A percentile compares a stretch with the other conserved stretches of the same genome.
These are phyloP conservation scores for Pleurotus salmoneostramineus DNA, from an alignment of 768 basidiomycete genomes.

Conservation along the genomic window DNA sequence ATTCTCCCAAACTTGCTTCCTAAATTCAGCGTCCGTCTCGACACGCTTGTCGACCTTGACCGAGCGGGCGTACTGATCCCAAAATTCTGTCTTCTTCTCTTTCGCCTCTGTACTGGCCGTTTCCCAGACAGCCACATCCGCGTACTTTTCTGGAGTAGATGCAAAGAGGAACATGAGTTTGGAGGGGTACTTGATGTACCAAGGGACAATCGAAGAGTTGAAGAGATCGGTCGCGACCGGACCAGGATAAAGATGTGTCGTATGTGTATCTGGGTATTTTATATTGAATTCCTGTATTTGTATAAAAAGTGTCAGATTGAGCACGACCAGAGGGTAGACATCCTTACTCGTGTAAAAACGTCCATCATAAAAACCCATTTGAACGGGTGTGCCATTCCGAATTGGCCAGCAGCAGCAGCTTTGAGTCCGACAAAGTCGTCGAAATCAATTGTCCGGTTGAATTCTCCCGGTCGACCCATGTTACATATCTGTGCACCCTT, in stretches of 20 bases:
- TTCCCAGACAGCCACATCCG: background rate
- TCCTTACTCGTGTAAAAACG: background rate
- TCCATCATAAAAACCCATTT: background rate
- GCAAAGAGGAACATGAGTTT: background rate
- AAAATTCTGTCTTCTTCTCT: background rate
- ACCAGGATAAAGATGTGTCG: background rate
- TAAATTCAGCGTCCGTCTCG: background rate
- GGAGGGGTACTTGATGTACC: background rate
- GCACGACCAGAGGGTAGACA: too few relatives aligned
- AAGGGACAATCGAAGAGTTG: background rate
- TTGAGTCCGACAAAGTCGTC: background rate
- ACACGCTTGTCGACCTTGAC: background rate
- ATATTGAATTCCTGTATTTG: background rate
- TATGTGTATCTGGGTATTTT: background rate
- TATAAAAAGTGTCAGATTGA: background rate
- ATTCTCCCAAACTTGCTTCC: background rate
- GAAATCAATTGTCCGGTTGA: background rate
- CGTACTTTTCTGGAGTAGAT: background rate
- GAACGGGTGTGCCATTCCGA: background rate
- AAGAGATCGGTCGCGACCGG: background rate
- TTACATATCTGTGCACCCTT: background rate
- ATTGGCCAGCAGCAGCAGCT: background rate
- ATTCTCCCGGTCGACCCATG: background rate
- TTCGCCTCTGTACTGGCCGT: background rate
- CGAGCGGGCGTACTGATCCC: background rate